These are phyloP conservation scores for Coniosporium apollinis DNA, from an alignment of 495 filamentous ascomycete species.

Conservation along the genomic window DNA sequence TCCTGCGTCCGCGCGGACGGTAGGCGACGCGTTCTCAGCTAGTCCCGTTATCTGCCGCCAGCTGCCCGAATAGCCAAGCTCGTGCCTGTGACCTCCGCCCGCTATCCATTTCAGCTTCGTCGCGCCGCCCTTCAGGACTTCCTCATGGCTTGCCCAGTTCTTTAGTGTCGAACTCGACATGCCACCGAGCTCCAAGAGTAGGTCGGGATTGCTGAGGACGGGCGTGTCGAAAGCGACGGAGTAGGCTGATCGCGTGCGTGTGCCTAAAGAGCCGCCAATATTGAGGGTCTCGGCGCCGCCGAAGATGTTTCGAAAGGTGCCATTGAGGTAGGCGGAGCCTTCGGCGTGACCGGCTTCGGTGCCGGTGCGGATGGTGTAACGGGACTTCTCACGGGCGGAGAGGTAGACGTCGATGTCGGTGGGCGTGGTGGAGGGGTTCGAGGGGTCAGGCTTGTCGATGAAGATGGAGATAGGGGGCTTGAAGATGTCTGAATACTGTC, in stretches of 20 bases:
- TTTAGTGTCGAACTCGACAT: slow-evolving; percentile 70
- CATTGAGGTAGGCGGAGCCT: slow-evolving; percentile 75
- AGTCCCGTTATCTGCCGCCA: slow-evolving; percentile 85
- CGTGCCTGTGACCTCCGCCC: slow-evolving; percentile 40
- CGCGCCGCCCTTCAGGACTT: slow-evolving; percentile 65
- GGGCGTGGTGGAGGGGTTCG: slow-evolving; percentile 39
- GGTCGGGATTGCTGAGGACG: slow-evolving; percentile 62
- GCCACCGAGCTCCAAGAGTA: slow-evolving; percentile 56
- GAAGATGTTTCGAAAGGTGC: slow-evolving; percentile 76
- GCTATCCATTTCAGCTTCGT: slow-evolving; percentile 58
- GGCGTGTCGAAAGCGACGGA: slow-evolving; percentile 69
- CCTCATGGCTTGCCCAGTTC: slow-evolving; percentile 83
- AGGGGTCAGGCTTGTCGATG: slow-evolving; percentile 48
- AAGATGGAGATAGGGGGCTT: slow-evolving; percentile 65
- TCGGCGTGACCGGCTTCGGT: slow-evolving; percentile 85
- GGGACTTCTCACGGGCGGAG: slow-evolving; percentile 57
- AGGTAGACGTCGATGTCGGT: slow-evolving; percentile 68
- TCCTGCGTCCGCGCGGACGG: slow-evolving; percentile 68
- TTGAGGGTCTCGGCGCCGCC: slow-evolving; percentile 84
- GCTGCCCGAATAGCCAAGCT: slow-evolving; percentile 58
- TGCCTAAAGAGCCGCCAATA: slow-evolving; percentile 71
- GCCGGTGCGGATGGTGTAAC: slow-evolving; percentile 71
- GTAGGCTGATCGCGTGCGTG: slow-evolving; percentile 77
- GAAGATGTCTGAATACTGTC: slow-evolving; percentile 51
- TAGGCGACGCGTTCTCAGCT: slow-evolving; percentile 53